Conservation (phyloP, 139 green algal genomes). For the Chlamydomonas sphaeroides region DNA sequence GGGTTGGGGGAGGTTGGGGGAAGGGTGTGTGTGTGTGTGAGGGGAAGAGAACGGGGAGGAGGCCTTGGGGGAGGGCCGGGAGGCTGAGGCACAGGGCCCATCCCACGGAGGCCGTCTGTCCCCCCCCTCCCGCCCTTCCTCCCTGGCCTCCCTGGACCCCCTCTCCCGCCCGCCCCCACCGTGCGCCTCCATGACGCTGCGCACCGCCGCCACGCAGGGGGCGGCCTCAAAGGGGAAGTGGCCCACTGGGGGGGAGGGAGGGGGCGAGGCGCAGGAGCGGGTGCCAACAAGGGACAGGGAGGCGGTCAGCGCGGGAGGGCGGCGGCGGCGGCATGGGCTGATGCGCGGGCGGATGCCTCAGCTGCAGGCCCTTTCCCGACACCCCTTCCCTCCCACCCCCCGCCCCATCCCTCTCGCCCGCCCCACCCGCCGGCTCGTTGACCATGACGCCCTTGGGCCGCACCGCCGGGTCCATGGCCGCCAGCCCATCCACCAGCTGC, state of each 20-base stretch:
- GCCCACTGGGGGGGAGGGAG: background rate
- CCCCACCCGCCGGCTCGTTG: constrained; percentile 6
- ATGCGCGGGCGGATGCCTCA: background rate
- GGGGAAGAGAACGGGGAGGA: background rate
- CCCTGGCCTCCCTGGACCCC: background rate
- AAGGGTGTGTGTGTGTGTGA: background rate
- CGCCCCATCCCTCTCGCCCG: background rate
- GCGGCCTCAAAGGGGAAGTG: constrained; percentile 13
- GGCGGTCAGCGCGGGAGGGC: too few species aligned
- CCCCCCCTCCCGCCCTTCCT: too few species aligned
- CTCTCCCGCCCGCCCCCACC: background rate
- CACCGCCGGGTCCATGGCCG: background rate
- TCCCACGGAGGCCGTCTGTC: too few species aligned
- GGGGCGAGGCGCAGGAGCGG: background rate
- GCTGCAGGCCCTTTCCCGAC: background rate
- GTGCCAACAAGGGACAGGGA: background rate
- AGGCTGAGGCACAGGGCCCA: too few species aligned
- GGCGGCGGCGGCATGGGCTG: too few species aligned
- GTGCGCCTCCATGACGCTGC: constrained; percentile 1
- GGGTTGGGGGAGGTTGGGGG: background rate
- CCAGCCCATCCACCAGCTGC: constrained; percentile 2
- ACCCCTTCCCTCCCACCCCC: background rate
- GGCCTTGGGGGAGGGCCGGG: too few species aligned
- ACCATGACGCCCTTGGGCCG: constrained; percentile 6
- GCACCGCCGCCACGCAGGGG: constrained; percentile 14